These are phyloP conservation scores for Hymenochaete sp. DNA, from an alignment of 1,284 basidiomycete species.

Conservation along the genomic window DNA sequence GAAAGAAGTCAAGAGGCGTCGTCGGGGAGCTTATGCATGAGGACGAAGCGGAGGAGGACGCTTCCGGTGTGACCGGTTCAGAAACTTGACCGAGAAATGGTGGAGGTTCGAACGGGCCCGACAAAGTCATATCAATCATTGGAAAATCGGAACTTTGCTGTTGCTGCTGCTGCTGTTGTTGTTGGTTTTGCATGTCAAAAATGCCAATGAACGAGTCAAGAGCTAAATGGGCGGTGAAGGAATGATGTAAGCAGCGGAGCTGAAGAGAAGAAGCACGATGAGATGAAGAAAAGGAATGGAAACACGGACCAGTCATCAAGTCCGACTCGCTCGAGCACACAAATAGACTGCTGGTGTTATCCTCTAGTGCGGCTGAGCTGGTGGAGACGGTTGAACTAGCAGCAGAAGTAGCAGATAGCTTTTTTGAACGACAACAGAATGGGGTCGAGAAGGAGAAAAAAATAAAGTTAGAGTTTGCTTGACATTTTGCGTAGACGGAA, in stretches of 20 bases:
- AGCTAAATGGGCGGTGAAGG: slow-evolving; percentile 3
- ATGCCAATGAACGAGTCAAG: slow-evolving; percentile 12
- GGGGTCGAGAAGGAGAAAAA: no score
- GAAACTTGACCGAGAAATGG: slow-evolving; percentile 7
- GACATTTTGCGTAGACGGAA: background rate
- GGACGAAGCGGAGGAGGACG: slow-evolving; percentile 14
- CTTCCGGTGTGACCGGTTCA: slow-evolving; percentile 13
- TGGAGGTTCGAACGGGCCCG: background rate
- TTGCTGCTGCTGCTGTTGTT: no score
- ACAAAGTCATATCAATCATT: slow-evolving; percentile 8
- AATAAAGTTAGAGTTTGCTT: background rate
- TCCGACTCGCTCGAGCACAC: slow-evolving; percentile 6
- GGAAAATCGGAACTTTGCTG: slow-evolving; percentile 7
- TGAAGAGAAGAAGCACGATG: slow-evolving; percentile 1
- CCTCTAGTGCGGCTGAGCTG: no score
- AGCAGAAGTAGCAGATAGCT: no score
- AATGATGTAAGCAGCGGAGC: background rate
- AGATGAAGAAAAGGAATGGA: background rate
- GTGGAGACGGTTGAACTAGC: no score
- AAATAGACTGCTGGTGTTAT: no score
- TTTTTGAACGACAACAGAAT: no score
- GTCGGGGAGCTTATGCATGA: slow-evolving; percentile 12
- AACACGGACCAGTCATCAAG: slow-evolving; percentile 14
- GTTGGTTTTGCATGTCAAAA: slow-evolving; percentile 5
- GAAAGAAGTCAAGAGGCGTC: slow-evolving; percentile 12